These are phyloP conservation scores for Colletotrichum musicola DNA, from an alignment of 2,329 filamentous ascomycete species.

Conservation along the genomic window DNA sequence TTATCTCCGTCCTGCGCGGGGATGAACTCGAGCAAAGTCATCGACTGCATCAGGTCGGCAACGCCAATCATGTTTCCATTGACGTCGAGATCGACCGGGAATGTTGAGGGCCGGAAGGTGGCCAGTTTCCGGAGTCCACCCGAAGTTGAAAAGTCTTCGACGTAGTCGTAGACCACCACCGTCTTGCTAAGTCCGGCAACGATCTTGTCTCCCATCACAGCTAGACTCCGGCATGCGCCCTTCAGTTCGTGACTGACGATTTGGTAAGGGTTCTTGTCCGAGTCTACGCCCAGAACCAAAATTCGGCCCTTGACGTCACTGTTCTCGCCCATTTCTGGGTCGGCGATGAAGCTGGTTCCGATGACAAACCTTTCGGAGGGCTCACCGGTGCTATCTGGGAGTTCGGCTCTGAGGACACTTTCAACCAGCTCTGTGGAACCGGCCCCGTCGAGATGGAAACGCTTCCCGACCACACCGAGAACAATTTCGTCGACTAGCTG, in stretches of 20 bases:
- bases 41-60: conserved; percentile 93
- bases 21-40: conserved; percentile 81
- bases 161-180: conserved; percentile 71
- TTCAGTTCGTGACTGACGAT: conserved; percentile 78
- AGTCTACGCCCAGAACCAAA: conserved; percentile 84
- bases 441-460: conserved; percentile 68
- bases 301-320: conserved; percentile 77
- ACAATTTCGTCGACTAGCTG: conserved; percentile 91
- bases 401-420: conserved; percentile 81
- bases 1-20: conserved; percentile 67
- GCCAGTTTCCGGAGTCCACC: conserved; percentile 77
- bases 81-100: conserved; percentile 84
- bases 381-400: conserved; percentile 70
- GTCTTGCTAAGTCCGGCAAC: conserved; percentile 93
- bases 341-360: conserved; percentile 83
- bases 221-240: conserved; percentile 84
- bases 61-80: conserved; percentile 83
- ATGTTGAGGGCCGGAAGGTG: conserved; percentile 84
- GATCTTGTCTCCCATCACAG: conserved; percentile 80
- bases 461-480: conserved; percentile 81
- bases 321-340: conserved; percentile 67
- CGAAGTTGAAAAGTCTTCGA: conserved; percentile 66
- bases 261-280: conserved; percentile 78
- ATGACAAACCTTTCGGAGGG: conserved; percentile 86
- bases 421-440: conserved; percentile 80